A percentile compares a stretch with the other conserved stretches of the same genome.
Conservation (phyloP, 2,329 filamentous ascomycete species). For the Colletotrichum gloeosporioides region DNA sequence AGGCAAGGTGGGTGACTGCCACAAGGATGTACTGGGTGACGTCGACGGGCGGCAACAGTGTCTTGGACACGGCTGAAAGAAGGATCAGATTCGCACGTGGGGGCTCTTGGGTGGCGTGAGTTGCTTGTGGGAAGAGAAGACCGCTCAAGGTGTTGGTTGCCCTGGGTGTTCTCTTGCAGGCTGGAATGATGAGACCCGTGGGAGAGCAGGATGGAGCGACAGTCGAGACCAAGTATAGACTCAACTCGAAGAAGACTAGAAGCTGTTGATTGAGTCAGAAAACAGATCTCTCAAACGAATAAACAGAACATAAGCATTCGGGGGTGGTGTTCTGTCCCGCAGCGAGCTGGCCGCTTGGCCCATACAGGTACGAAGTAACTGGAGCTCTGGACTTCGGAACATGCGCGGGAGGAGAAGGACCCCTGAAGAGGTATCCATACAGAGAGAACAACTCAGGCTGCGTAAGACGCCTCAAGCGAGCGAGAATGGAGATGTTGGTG, state of each 20-base stretch:
- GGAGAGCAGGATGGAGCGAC: background rate
- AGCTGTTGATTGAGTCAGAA: slow-evolving; percentile 12
- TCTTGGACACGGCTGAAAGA: background rate
- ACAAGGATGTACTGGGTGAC: slow-evolving; percentile 15
- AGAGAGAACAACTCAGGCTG: background rate
- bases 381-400: background rate
- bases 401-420: background rate
- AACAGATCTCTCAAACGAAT: background rate
- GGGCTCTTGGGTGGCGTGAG: background rate
- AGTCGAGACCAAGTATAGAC: background rate
- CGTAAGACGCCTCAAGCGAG: background rate
- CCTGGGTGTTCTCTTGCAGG: background rate
- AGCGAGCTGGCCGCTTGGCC: slow-evolving; percentile 6
- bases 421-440: slow-evolving; percentile 4
- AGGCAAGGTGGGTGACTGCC: slow-evolving; percentile 3
- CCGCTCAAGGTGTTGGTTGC: background rate
- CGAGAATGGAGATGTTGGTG: background rate
- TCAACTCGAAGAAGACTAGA: background rate
- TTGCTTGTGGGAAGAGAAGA: background rate
- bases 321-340: background rate
- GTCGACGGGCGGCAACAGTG: background rate
- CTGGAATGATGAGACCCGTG: background rate
- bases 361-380: background rate
- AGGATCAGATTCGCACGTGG: slow-evolving; percentile 12
- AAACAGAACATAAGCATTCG: background rate